A percentile compares a stretch with the other conserved stretches of the same genome.
Conservation (phyloP, 2,329 filamentous ascomycete species). For the Lachnellula occidentalis region DNA sequence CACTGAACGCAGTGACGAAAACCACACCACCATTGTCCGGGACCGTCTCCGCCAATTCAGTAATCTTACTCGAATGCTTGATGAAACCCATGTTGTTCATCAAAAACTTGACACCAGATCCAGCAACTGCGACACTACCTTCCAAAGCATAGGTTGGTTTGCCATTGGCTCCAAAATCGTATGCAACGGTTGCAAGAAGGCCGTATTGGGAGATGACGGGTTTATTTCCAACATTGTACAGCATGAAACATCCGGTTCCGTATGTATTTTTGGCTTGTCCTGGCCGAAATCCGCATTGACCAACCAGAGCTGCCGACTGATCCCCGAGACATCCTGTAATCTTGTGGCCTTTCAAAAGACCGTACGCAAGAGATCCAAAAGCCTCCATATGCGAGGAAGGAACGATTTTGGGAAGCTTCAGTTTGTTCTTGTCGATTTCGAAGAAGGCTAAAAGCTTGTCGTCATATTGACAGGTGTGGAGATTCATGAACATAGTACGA, state of each 20-base stretch:
- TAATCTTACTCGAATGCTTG: slow-evolving; percentile 56
- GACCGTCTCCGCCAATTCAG: slow-evolving; percentile 57
- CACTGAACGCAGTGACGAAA: slow-evolving; percentile 68
- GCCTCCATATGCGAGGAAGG: slow-evolving; percentile 64
- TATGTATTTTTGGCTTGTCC: slow-evolving; percentile 82
- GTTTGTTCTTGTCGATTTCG: slow-evolving; percentile 61
- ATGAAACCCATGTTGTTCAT: slow-evolving; percentile 62
- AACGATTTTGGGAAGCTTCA: slow-evolving; percentile 71
- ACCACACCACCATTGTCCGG: slow-evolving; percentile 63
- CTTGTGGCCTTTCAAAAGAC: slow-evolving; percentile 57
- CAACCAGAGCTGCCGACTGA: slow-evolving; percentile 75
- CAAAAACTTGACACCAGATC: slow-evolving; percentile 68
- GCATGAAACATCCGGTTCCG: slow-evolving; percentile 77
- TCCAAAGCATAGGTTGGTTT: slow-evolving; percentile 71
- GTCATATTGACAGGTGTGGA: slow-evolving; percentile 70
- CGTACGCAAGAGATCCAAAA: slow-evolving; percentile 59
- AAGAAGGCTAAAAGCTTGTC: slow-evolving; percentile 70
- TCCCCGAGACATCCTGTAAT: slow-evolving; percentile 78
- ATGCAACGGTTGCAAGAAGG: slow-evolving; percentile 70
- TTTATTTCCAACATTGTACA: slow-evolving; percentile 76
- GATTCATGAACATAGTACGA: slow-evolving; percentile 82
- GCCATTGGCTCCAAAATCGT: slow-evolving; percentile 60
- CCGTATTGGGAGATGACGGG: slow-evolving; percentile 75
- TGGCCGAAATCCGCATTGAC: slow-evolving; percentile 70
- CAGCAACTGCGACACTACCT: slow-evolving; percentile 71